Conservation (phyloP, 2,329 filamentous ascomycete genomes). For the Diaporthe ilicicola region DNA sequence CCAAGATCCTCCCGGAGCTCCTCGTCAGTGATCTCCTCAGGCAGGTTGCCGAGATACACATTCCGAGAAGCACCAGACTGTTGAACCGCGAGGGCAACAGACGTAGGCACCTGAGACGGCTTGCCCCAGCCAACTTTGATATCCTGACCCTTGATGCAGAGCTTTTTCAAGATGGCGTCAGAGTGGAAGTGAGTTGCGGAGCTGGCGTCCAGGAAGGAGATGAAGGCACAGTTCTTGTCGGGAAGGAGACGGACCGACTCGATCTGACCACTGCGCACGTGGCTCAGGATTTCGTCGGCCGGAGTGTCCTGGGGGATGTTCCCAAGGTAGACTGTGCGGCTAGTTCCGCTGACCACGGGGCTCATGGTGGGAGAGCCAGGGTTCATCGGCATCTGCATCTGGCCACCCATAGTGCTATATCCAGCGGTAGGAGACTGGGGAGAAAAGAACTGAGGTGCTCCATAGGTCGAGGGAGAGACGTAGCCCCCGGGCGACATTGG, state of each 20-base stretch:
- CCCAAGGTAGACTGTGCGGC: conserved; percentile 94
- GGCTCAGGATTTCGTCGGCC: conserved; percentile 94
- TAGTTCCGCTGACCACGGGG: conserved; percentile 87
- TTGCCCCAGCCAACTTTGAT: conserved; percentile 99
- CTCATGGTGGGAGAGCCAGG: conserved; percentile 79
- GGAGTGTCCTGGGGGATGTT: conserved; percentile 98
- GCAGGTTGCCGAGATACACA: conserved; percentile 93
- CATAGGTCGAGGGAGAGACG: conserved; percentile 85
- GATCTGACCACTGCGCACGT: conserved; percentile 96
- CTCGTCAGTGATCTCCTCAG: conserved; percentile 89
- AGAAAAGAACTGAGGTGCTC: conserved; percentile 81
- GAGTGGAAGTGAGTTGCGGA: conserved; percentile 99
- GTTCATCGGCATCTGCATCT: conserved; percentile 64
- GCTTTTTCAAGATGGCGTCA: conserved; percentile 99
- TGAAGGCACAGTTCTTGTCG: conserved; percentile 99
- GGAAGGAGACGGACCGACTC: conserved; percentile 97
- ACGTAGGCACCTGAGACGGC: conserved; percentile 96
- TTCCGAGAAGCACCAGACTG: conserved; percentile 97
- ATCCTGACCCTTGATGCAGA: conserved; percentile 97
- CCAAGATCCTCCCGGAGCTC: conserved; percentile 93
- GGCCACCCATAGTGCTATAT: conserved; percentile 71
- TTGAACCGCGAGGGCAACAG: conserved; percentile 95
- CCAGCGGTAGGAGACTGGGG: conserved; percentile 86
- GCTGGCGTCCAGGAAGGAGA: conserved; percentile 97
- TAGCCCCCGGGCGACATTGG: conserved; percentile 85